Conservation (phyloP, 192 early-diverging fungal genomes). For the Dissophora globulifera region DNA sequence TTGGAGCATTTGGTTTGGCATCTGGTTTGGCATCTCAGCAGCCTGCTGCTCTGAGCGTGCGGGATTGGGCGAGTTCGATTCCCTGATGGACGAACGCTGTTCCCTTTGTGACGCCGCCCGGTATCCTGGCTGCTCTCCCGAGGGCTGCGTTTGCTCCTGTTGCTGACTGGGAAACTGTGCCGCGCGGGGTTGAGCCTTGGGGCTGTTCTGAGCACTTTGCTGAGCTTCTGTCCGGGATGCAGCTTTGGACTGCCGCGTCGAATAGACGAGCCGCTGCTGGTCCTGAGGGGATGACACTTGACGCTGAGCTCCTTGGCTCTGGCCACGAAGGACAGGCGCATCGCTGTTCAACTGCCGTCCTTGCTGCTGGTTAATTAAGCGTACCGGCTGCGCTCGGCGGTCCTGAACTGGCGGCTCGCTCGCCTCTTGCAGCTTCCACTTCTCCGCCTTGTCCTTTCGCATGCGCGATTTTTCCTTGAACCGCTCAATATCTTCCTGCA, state of each 20-base stretch:
- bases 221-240: slow-evolving; percentile 7
- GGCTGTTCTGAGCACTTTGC: slow-evolving; percentile 17
- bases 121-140: background rate
- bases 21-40: background rate
- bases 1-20: slow-evolving; percentile 4
- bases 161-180: background rate
- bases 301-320: slow-evolving; percentile 22
- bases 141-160: slow-evolving; percentile 1
- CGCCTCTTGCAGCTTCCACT: slow-evolving; percentile 23
- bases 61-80: background rate
- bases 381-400: slow-evolving; percentile 40
- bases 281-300: slow-evolving; percentile 21
- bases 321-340: slow-evolving; percentile 4
- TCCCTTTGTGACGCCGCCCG: background rate
- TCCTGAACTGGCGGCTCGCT: slow-evolving; percentile 32
- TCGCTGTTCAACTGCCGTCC: slow-evolving; percentile 14
- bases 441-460: slow-evolving; percentile 20
- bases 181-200: slow-evolving; percentile 4
- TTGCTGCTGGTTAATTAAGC: slow-evolving; percentile 42
- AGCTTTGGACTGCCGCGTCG: slow-evolving; percentile 31
- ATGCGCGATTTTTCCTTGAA: slow-evolving; percentile 31
- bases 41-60: background rate
- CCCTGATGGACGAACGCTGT: background rate
- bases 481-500: slow-evolving; percentile 25
- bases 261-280: slow-evolving; percentile 16